phyloP scores from a whole-genome alignment of 805 yeast species.

The Monosporozyma yasuniensis region DNA sequence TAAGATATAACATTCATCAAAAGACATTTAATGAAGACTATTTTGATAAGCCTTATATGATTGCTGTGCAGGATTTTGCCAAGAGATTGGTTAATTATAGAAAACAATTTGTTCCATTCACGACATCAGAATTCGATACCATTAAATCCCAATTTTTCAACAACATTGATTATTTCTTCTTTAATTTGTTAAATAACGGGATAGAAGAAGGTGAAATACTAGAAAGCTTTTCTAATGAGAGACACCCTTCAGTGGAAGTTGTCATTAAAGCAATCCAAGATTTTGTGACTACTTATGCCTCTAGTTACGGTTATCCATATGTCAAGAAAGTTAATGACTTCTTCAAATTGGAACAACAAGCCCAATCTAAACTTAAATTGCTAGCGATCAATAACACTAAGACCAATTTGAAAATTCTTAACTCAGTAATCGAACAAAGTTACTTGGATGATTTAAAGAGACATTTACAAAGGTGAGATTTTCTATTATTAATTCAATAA shows the following conservation, averaged over 20 bases:
- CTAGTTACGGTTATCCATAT: conserved; percentile 17
- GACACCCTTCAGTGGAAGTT: conserved; percentile 5
- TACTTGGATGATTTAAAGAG: neutral
- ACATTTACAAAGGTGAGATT: neutral
- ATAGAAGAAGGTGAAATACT: neutral
- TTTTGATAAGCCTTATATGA: conserved; percentile 39
- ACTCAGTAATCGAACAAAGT: neutral
- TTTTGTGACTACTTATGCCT: conserved; percentile 17
- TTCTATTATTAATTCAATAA: neutral
- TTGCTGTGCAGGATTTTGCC: conserved; percentile 52
- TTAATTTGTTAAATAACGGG: conserved; percentile 5
- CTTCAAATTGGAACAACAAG: conserved; percentile 1
- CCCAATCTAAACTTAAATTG: conserved; percentile 5
- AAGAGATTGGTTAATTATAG: conserved; percentile 45
- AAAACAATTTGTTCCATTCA: conserved; percentile 24
- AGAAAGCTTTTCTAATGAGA: neutral
- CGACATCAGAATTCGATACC: conserved; percentile 15
- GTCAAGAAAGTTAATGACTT: conserved; percentile 13
- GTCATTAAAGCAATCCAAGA: conserved; percentile 13
- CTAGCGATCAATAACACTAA: neutral
- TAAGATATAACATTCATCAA: conserved; percentile 53
- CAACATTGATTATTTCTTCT: conserved; percentile 2
- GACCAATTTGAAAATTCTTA: neutral
- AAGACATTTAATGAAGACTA: conserved; percentile 60
- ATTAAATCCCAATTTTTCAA: conserved; percentile 1